Evolutionary conservation across 305 asterid genomes (phyloP), one percentile per base, ranked within the genome.

Genomic region (Fraxinus ornus): DNA sequence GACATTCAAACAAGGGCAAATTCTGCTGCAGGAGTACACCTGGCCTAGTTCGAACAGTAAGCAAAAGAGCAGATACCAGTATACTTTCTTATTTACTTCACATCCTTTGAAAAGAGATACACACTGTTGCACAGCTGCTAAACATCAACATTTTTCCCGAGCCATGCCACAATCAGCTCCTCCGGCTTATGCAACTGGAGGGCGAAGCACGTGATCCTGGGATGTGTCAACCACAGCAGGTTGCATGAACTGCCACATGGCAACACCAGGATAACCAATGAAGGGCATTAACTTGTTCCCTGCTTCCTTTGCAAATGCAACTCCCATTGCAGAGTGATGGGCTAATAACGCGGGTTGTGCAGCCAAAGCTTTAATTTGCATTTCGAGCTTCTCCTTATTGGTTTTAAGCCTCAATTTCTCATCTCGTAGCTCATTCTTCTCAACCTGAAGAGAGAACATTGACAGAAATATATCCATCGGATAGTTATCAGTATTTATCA

Each of bases 161-260:
- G 71, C 71, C 71, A 62, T 22, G 32, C 32, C 32, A 62, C 32
- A 62, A 21, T 7, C 15, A 10, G 71, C 71, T 62, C 71, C 85
- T 21, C 55, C 47, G 39, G 60, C 28, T 86, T 82, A 86, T 71
- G 89, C 89, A 80, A 86, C 89, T n/a, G 89, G 89, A 71, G 89
- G 89, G 37, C 82, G 89, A 78, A 84, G 89, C 30, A 86, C 84
- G 36, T 86, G 89, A 77, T 86, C 89, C 75, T 84, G 87, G 26
- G 89, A 86, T 21, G 88, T 86, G 77, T 86, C 89, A 35, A 86
- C 84, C 28, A 82, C 74, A 62, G 89, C 80, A 60, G 89, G 88
- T 77, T 85, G 89, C 88, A 86, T 84, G 83, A 86, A 86, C 79
- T 86, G 89, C 89, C 89, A 86, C 89, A 86, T 86, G 0, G 88